phyloP scores from a whole-genome alignment of 495 filamentous ascomycete species.

The Monascus purpureus region DNA sequence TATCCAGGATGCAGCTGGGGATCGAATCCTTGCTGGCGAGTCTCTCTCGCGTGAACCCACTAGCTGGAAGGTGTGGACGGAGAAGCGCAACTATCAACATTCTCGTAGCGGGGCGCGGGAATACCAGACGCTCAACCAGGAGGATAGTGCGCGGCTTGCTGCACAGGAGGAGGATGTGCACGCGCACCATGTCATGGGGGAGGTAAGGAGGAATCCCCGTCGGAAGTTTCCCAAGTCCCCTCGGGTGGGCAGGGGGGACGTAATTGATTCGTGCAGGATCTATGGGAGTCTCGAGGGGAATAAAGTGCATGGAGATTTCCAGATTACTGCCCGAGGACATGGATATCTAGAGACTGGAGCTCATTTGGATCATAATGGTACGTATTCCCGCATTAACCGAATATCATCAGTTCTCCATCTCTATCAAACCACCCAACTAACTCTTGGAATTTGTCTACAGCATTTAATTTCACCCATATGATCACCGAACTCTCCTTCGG shows the following conservation, averaged over 20 bases:
- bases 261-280: slow-evolving; percentile 60
- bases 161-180: slow-evolving; percentile 39
- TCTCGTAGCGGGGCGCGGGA: slow-evolving; percentile 39
- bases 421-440: slow-evolving; percentile 2
- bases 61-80: slow-evolving; percentile 68
- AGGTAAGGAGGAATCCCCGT: slow-evolving; percentile 22
- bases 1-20: slow-evolving; percentile 89
- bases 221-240: slow-evolving; percentile 59
- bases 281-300: slow-evolving; percentile 85
- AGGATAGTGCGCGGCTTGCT: slow-evolving; percentile 23
- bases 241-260: slow-evolving; percentile 39
- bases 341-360: slow-evolving; percentile 68
- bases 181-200: slow-evolving; percentile 37
- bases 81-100: slow-evolving; percentile 51
- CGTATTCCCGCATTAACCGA: slow-evolving; percentile 12
- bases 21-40: slow-evolving; percentile 74
- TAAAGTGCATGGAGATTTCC: slow-evolving; percentile 96
- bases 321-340: slow-evolving; percentile 91
- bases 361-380: slow-evolving; percentile 77
- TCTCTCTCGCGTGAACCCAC: slow-evolving; percentile 64
- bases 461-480: slow-evolving; percentile 97
- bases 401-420: slow-evolving; percentile 1
- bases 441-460: slow-evolving; percentile 21
- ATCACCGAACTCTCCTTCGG: slow-evolving; percentile 95
- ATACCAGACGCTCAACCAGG: slow-evolving; percentile 36